Conservation (phyloP, 2,329 filamentous ascomycete genomes). For the Stagonosporopsis tanaceti region DNA sequence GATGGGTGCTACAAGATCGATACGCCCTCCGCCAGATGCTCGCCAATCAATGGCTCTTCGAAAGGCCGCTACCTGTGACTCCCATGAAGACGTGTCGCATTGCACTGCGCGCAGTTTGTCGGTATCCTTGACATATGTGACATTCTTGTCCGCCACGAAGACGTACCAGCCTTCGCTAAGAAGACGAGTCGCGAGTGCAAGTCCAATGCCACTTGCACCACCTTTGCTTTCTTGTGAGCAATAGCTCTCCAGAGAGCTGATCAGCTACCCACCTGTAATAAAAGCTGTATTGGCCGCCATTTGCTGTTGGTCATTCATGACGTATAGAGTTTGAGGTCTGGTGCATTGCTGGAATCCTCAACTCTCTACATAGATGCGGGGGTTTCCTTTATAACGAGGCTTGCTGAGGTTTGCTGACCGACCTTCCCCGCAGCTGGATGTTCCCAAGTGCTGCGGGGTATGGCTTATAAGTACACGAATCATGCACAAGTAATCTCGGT, state of each 20-base stretch:
- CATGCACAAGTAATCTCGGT: too few species aligned
- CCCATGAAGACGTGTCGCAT: conserved; percentile 48
- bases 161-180: conserved; percentile 54
- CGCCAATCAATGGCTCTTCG: conserved; percentile 39
- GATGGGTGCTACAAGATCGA: conserved; percentile 53
- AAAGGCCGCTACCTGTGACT: conserved; percentile 50
- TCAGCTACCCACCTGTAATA: conserved; percentile 6
- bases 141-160: conserved; percentile 55
- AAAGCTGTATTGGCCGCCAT: not conserved
- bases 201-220: conserved; percentile 47
- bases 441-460: conserved; percentile 11
- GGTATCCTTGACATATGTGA: conserved; percentile 28
- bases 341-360: not conserved
- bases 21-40: conserved; percentile 29
- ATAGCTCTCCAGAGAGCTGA: too few species aligned
- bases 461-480: too few species aligned
- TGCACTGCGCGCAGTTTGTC: conserved; percentile 31
- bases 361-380: too few species aligned
- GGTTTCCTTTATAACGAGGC: not conserved
- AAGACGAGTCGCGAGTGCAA: conserved; percentile 42
- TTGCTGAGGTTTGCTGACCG: not conserved
- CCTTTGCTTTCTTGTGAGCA: conserved; percentile 11
- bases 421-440: conserved; percentile 7
- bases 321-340: not conserved
- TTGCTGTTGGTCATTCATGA: not conserved